These are phyloP conservation scores for Aspergillus ochraceoroseus DNA, from an alignment of 2,329 filamentous ascomycete genomes.

Conservation along the genomic window DNA sequence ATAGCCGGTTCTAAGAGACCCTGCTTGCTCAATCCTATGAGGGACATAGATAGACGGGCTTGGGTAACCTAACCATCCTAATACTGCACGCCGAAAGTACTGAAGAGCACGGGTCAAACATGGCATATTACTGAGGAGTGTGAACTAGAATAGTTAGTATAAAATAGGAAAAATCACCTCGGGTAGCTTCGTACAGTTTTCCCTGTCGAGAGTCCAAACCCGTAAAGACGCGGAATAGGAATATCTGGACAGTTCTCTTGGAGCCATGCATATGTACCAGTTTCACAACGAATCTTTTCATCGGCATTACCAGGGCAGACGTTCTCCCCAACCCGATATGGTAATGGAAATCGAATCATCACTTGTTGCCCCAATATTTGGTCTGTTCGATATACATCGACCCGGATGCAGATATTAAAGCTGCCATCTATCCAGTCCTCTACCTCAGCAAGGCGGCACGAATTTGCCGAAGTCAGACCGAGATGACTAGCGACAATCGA, in stretches of 20 bases:
- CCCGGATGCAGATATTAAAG: conserved; percentile 25
- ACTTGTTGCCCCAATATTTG: conserved; percentile 9
- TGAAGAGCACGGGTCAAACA: conserved; percentile 1
- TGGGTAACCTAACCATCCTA: background rate
- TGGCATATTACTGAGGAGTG: background rate
- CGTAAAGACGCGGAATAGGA: conserved; percentile 23
- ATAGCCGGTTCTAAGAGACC: conserved; percentile 9
- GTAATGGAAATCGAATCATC: conserved; percentile 23
- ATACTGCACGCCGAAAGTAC: background rate
- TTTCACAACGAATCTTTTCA: conserved; percentile 28
- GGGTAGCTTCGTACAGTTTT: conserved; percentile 15
- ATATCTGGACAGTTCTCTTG: conserved; percentile 24
- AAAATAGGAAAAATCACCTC: too few species aligned
- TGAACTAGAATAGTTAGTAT: too few species aligned
- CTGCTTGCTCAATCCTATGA: background rate
- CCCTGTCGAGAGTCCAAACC: conserved; percentile 24
- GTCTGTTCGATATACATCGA: conserved; percentile 11
- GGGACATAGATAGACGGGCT: conserved; percentile 3
- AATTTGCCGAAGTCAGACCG: conserved; percentile 5
- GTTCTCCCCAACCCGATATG: conserved; percentile 23
- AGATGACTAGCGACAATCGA: conserved; percentile 28
- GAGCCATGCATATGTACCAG: conserved; percentile 27
- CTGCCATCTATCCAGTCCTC: conserved; percentile 21
- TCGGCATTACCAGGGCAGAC: conserved; percentile 24
- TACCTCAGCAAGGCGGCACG: conserved; percentile 14